phyloP scores from a whole-genome alignment of 352 stramenopile genomes.

The Phytophthora melonis region DNA sequence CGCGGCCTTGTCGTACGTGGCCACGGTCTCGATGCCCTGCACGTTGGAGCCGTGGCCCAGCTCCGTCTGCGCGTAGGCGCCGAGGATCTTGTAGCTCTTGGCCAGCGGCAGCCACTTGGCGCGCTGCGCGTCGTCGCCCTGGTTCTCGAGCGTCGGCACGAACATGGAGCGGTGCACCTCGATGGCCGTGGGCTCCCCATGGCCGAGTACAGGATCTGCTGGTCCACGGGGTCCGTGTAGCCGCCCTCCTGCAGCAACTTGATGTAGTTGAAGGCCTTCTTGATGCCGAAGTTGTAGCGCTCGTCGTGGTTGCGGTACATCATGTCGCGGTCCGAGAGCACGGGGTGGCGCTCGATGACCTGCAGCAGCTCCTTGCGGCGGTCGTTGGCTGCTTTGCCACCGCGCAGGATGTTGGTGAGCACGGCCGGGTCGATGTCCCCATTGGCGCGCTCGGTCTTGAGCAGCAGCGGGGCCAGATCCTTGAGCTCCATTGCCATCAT shows the following conservation, averaged over 20 bases:
- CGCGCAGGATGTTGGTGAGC: conserved; percentile 25
- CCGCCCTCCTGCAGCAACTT: conserved; percentile 29
- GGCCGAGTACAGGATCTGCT: conserved; percentile 58
- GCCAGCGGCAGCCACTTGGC: conserved; percentile 27
- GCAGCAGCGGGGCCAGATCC: conserved; percentile 24
- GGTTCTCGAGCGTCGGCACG: conserved; percentile 34
- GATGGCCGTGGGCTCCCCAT: conserved; percentile 40
- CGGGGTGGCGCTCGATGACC: conserved; percentile 33
- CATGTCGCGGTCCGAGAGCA: conserved; percentile 42
- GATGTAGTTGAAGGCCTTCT: conserved; percentile 39
- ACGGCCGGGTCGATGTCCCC: conserved; percentile 16
- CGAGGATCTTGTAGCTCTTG: conserved; percentile 32
- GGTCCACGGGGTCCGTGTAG: conserved; percentile 27
- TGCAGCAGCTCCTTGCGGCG: conserved; percentile 25
- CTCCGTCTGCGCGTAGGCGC: conserved; percentile 44
- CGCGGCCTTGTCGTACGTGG: conserved; percentile 72
- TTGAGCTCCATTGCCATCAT: conserved; percentile 35
- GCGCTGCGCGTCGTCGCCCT: conserved; percentile 23
- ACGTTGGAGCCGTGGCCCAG: conserved; percentile 47
- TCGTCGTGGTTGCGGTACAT: conserved; percentile 43
- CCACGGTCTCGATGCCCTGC: conserved; percentile 42
- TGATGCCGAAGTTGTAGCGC: conserved; percentile 38
- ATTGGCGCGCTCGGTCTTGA: conserved; percentile 21
- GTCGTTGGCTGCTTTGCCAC: conserved; percentile 9
- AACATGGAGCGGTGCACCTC: conserved; percentile 33